Evolutionary conservation across 257 asterid genomes (phyloP).

Genomic region (Anisodus acutangulus): DNA sequence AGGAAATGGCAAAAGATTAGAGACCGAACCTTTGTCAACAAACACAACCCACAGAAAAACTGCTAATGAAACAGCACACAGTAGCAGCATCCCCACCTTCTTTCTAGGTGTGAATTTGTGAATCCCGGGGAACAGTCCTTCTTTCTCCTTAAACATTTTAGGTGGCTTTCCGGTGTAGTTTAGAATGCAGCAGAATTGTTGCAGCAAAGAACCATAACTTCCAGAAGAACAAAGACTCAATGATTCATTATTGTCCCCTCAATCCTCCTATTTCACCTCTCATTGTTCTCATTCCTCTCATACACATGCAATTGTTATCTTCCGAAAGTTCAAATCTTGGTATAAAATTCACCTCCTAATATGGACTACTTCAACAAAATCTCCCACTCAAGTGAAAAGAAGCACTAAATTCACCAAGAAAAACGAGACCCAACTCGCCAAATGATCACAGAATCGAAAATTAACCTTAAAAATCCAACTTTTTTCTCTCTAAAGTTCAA

Average conservation of each 20-base stretch:
- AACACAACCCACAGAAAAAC: constrained; percentile 73
- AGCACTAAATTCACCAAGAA: not conserved
- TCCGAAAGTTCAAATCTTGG: not conserved
- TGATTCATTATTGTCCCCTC: constrained; percentile 80
- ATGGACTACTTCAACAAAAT: not conserved
- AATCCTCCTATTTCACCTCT: constrained; percentile 49
- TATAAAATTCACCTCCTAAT: constrained; percentile 27
- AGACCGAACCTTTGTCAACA: constrained; percentile 74
- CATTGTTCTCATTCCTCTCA: constrained; percentile 37
- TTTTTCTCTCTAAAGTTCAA: not conserved
- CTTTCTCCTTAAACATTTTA: constrained; percentile 90
- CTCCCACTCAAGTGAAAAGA: not conserved
- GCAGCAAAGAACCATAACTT: constrained; percentile 87
- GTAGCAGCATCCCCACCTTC: constrained; percentile 87
- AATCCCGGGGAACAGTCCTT: constrained; percentile 67
- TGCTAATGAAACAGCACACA: constrained; percentile 68
- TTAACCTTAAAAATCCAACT: not conserved
- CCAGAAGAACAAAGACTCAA: constrained; percentile 91
- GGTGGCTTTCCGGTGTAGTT: constrained; percentile 63
- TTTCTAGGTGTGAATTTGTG: constrained; percentile 78
- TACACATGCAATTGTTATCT: constrained; percentile 34
- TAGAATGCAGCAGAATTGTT: constrained; percentile 53
- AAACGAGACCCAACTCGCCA: constrained; percentile 22
- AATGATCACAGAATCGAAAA: constrained; percentile 17
- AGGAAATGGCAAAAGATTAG: not conserved